A percentile compares a stretch with the other conserved stretches of the same genome.
Conservation (phyloP, 1,139 yeast species). For the Candida freyschussii region DNA sequence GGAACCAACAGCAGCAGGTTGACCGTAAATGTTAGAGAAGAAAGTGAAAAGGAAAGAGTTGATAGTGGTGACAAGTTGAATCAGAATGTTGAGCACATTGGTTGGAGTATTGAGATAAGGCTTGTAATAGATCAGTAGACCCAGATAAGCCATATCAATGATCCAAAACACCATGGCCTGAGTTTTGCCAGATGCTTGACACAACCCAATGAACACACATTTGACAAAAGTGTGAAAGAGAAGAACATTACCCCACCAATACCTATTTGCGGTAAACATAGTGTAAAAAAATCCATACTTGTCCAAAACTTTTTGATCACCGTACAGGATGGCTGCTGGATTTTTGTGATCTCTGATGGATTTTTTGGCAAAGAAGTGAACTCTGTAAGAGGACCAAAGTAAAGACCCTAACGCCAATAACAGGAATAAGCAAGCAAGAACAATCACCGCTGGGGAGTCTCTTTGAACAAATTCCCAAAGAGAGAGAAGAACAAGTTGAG, state of each 20-base stretch:
- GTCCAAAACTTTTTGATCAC: slow-evolving; percentile 57
- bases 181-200: slow-evolving; percentile 66
- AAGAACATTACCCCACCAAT: slow-evolving; percentile 69
- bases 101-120: slow-evolving; percentile 75
- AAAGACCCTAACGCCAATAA: slow-evolving; percentile 50
- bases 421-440: slow-evolving; percentile 60
- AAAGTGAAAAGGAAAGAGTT: slow-evolving; percentile 72
- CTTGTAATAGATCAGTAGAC: slow-evolving; percentile 47
- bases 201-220: slow-evolving; percentile 60
- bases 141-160: slow-evolving; percentile 58
- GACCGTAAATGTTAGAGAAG: slow-evolving; percentile 69
- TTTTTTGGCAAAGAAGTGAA: slow-evolving; percentile 47
- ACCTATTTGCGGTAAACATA: slow-evolving; percentile 70
- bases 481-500: slow-evolving; percentile 64
- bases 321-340: slow-evolving; percentile 76
- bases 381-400: slow-evolving; percentile 57
- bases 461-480: slow-evolving; percentile 68
- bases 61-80: slow-evolving; percentile 57
- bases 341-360: slow-evolving; percentile 54
- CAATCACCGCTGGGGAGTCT: slow-evolving; percentile 74
- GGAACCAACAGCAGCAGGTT: slow-evolving; percentile 60
- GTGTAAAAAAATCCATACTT: slow-evolving; percentile 77
- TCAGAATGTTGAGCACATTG: slow-evolving; percentile 58
- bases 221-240: slow-evolving; percentile 52
- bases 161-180: slow-evolving; percentile 64